Base-by-base conservation (phyloP, 139 green algal genomes). In the Chlamydomonas schloesseri region DNA sequence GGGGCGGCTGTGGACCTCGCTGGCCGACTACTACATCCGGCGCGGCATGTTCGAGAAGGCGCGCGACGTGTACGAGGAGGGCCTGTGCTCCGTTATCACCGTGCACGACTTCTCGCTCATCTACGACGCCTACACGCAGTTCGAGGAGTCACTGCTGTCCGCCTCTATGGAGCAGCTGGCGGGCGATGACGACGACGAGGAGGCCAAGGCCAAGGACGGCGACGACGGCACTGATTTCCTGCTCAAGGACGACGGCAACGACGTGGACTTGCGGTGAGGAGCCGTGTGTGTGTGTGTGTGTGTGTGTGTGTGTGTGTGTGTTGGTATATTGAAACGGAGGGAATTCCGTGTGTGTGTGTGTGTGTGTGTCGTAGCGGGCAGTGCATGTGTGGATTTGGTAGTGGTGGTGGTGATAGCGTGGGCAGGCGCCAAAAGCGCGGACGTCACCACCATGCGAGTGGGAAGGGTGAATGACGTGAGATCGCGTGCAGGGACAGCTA, bases 21-120 rank as follows among this genome's bases (percentile, higher is more conserved):
- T 99, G 26, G 97, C 98, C 29, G 98, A 99, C 91, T 99, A 97
- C 92, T 99, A 98, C 95, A 99, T 99, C 90, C 92, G 98, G 28
- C 91, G 92, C 68, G 96, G 93, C 69, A 91, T 98, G 81, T 99
- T 99, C 91, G 98, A 99, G 91, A 94, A 94, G 46, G 98, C 98
- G n/a, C 89, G 98, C 10, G 98, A 99, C 83, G 92, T 99, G 67
- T 99, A 99, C 83, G 97, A 99, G 90, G 98, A 99, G 91, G 98
- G 94, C 20, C 84, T 99, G 36, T 93, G 83, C 50, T 94, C 87
- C 24, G 97, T 98, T 9, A 82, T 92, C 37, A 99, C 97, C 23
- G 96, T 97, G 67, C 93, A 96, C 36, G 97, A 99, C 92, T 99
- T 99, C 89, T 95, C 88, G 0, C 90, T 99, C n/a, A 94, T 99